Evolutionary conservation across 1,139 yeast species (phyloP).

Genomic region (Starmera stellimalicola): DNA sequence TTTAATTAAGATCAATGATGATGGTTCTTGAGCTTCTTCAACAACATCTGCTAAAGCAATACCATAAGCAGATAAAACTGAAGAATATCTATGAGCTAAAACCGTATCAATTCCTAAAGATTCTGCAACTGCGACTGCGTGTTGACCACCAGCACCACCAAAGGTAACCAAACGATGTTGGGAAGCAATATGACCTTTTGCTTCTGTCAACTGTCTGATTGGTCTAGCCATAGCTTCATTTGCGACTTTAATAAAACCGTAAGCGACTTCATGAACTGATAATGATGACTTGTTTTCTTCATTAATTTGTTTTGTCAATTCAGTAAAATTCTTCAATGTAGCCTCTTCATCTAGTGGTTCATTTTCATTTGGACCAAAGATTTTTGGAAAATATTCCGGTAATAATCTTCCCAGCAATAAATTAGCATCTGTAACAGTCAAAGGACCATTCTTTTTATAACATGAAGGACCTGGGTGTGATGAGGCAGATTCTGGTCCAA

Average conservation of each 20-base stretch:
- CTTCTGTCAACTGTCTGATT: slow-evolving; percentile 44
- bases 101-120: slow-evolving; percentile 36
- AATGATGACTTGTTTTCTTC: slow-evolving; percentile 22
- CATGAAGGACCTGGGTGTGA: slow-evolving; percentile 61
- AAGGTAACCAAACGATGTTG: slow-evolving; percentile 42
- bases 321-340: slow-evolving; percentile 29
- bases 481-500: slow-evolving; percentile 52
- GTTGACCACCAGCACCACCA: slow-evolving; percentile 57
- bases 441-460: slow-evolving; percentile 49
- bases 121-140: slow-evolving; percentile 43
- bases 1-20: slow-evolving; percentile 27
- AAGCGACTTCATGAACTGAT: slow-evolving; percentile 39
- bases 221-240: slow-evolving; percentile 50
- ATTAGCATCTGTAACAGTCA: slow-evolving; percentile 53
- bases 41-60: slow-evolving; percentile 49
- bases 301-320: slow-evolving; percentile 35
- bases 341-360: slow-evolving; percentile 37
- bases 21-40: slow-evolving; percentile 59
- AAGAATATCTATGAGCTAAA: slow-evolving; percentile 42
- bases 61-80: slow-evolving; percentile 48
- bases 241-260: slow-evolving; percentile 45
- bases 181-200: slow-evolving; percentile 37
- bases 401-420: slow-evolving; percentile 41
- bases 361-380: slow-evolving; percentile 50
- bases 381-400: slow-evolving; percentile 47